A percentile compares a stretch with the other conserved stretches of the same genome.
phyloP scores from a whole-genome alignment of 2,329 filamentous ascomycete genomes.

The Nigrospora sphaerica region DNA sequence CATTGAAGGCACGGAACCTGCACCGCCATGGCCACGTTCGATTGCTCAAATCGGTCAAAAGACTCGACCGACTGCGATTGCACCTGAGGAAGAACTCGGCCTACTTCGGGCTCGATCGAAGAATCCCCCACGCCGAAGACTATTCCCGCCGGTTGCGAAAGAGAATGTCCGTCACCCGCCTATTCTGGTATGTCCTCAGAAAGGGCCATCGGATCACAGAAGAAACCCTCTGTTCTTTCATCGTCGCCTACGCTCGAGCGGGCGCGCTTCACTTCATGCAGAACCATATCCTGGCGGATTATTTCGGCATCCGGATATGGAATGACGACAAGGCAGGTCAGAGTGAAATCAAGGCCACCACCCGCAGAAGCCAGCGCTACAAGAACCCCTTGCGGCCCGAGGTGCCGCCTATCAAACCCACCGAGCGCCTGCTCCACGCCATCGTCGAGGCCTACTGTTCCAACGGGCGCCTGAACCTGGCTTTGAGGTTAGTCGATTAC shows the following conservation, averaged over 20 bases:
- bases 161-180: slow-evolving; percentile 14
- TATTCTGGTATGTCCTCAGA: slow-evolving; percentile 20
- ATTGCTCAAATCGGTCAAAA: slow-evolving; percentile 1
- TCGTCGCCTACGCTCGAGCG: slow-evolving; percentile 34
- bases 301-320: slow-evolving; percentile 18
- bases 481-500: slow-evolving; percentile 53
- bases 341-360: background rate
- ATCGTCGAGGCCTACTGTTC: slow-evolving; percentile 64
- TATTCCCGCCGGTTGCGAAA: slow-evolving; percentile 19
- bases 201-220: slow-evolving; percentile 27
- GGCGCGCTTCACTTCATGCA: slow-evolving; percentile 25
- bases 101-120: slow-evolving; percentile 23
- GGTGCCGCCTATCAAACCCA: slow-evolving; percentile 38
- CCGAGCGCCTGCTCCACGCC: slow-evolving; percentile 49
- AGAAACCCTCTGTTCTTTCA: slow-evolving; percentile 28
- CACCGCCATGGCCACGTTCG: slow-evolving; percentile 14
- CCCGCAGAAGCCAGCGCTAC: background rate
- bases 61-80: slow-evolving; percentile 15
- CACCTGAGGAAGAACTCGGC: slow-evolving; percentile 5
- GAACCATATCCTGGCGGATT: slow-evolving; percentile 16
- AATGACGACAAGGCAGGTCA: slow-evolving; percentile 1
- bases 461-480: slow-evolving; percentile 55
- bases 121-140: slow-evolving; percentile 16
- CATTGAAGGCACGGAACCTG: slow-evolving; percentile 31
- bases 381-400: background rate